phyloP scores from a whole-genome alignment of 2,329 filamentous ascomycete species.

The Monilinia aucupariae region DNA sequence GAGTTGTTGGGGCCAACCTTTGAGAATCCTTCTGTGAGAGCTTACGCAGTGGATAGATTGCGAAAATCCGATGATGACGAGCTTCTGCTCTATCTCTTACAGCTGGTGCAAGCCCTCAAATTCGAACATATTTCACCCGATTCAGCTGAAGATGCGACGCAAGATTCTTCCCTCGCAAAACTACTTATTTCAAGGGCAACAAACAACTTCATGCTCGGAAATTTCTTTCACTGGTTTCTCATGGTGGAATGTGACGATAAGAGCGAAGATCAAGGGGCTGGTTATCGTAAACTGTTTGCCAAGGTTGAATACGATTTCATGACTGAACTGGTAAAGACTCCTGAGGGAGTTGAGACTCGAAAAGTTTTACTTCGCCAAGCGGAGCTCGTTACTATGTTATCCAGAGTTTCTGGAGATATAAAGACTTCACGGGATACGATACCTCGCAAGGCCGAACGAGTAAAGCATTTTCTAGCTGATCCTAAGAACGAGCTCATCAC shows the following conservation, averaged over 20 bases:
- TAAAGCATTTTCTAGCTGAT: slow-evolving; percentile 80
- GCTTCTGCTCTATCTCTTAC: slow-evolving; percentile 81
- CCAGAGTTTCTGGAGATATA: slow-evolving; percentile 84
- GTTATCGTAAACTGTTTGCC: slow-evolving; percentile 79
- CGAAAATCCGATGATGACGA: slow-evolving; percentile 91
- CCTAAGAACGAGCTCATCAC: slow-evolving; percentile 80
- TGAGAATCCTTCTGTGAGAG: slow-evolving; percentile 79
- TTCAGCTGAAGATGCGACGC: slow-evolving; percentile 54
- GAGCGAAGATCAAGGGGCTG: slow-evolving; percentile 66
- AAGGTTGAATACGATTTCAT: slow-evolving; percentile 97
- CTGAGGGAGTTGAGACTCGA: slow-evolving; percentile 66
- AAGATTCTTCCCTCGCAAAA: slow-evolving; percentile 78
- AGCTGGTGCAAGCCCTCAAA: slow-evolving; percentile 92
- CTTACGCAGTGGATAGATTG: slow-evolving; percentile 87
- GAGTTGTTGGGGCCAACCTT: slow-evolving; percentile 91
- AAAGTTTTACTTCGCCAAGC: slow-evolving; percentile 79
- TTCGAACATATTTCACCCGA: slow-evolving; percentile 72
- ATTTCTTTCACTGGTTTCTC: slow-evolving; percentile 96
- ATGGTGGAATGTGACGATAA: slow-evolving; percentile 87
- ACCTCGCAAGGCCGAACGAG: slow-evolving; percentile 71
- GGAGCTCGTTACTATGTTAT: slow-evolving; percentile 80
- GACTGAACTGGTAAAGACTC: slow-evolving; percentile 69
- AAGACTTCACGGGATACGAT: slow-evolving; percentile 69
- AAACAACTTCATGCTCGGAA: slow-evolving; percentile 83
- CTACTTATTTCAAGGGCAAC: slow-evolving; percentile 87